These are phyloP conservation scores for Straminergon stramineum DNA, from an alignment of 225 moss, liverwort and hornwort species.

Conservation along the genomic window DNA sequence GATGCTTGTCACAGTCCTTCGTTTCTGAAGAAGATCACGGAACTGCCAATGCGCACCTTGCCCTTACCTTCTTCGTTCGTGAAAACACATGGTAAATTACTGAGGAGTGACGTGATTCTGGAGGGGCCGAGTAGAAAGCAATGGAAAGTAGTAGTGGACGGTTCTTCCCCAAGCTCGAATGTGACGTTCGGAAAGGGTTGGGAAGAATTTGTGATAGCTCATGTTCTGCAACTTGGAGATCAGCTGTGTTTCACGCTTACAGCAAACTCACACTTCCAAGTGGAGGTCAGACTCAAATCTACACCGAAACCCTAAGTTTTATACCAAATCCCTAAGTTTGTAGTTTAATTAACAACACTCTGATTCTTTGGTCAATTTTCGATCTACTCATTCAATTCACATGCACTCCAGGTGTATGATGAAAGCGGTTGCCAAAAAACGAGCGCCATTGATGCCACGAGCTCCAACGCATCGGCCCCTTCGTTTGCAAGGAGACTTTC, in stretches of 20 bases:
- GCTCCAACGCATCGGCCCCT: background rate
- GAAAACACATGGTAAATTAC: background rate
- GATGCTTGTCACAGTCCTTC: constrained; percentile 11
- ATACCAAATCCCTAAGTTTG: background rate
- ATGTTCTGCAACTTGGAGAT: constrained; percentile 22
- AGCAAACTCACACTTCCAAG: constrained; percentile 19
- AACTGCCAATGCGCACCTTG: constrained; percentile 9
- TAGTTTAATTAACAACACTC: too few species aligned
- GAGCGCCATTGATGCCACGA: constrained; percentile 14
- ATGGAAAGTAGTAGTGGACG: constrained; percentile 12
- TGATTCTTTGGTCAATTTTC: background rate
- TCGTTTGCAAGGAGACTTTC: background rate
- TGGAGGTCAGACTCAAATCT: constrained; percentile 4
- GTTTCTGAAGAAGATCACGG: constrained; percentile 30
- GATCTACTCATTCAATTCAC: background rate
- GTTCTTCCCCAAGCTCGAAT: background rate
- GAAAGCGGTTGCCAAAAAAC: constrained; percentile 22
- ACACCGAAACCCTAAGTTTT: background rate
- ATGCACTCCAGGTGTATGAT: constrained; percentile 20
- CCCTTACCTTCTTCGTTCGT: constrained; percentile 14
- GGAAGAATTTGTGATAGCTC: constrained; percentile 16
- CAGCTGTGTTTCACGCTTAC: constrained; percentile 24
- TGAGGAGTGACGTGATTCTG: constrained; percentile 2
- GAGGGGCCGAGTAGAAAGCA: constrained; percentile 21
- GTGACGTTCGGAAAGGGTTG: constrained; percentile 4